phyloP scores from a whole-genome alignment of 768 basidiomycete genomes.

The Boletus reticuloceps region DNA sequence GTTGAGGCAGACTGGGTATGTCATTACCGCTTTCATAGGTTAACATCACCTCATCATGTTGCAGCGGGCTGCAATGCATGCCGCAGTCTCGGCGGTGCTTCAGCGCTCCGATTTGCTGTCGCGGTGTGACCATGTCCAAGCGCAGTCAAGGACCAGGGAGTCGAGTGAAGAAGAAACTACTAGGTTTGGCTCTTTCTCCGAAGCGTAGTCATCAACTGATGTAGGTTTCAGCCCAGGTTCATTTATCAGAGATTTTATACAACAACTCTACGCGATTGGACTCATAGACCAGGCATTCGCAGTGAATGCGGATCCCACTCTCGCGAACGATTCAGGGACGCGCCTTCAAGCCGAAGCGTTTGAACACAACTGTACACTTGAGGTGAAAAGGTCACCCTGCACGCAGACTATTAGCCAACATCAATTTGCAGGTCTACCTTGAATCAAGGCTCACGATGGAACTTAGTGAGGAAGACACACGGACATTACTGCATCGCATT shows the following conservation, averaged over 20 bases:
- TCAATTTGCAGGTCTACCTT: conserved; percentile 38
- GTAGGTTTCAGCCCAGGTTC: conserved; percentile 18
- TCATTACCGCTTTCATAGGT: neutral
- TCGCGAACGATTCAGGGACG: conserved; percentile 45
- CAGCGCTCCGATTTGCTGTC: conserved; percentile 54
- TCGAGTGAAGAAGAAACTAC: conserved; percentile 21
- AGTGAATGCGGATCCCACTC: conserved; percentile 47
- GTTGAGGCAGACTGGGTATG: conserved; percentile 60
- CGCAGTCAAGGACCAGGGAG: conserved; percentile 28
- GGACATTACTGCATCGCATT: conserved; percentile 37
- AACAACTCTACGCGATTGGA: conserved; percentile 50
- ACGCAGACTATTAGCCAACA: conserved; percentile 1
- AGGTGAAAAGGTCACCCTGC: conserved; percentile 37
- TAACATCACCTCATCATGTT: conserved; percentile 10
- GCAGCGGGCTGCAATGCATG: conserved; percentile 44
- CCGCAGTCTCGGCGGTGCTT: conserved; percentile 47
- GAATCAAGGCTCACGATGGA: conserved; percentile 59
- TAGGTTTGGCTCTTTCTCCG: conserved; percentile 9
- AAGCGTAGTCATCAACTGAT: conserved; percentile 7
- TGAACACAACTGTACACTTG: conserved; percentile 57
- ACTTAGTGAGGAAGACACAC: conserved; percentile 36
- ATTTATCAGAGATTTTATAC: conserved; percentile 36
- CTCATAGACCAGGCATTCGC: conserved; percentile 56
- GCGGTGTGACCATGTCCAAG: conserved; percentile 49
- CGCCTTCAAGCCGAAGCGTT: conserved; percentile 58